Percentiles rank a stretch among this genome's conserved stretches.
These are phyloP conservation scores for Hymenoscyphus linearis DNA, from an alignment of 2,329 filamentous ascomycete genomes.

Conservation along the genomic window DNA sequence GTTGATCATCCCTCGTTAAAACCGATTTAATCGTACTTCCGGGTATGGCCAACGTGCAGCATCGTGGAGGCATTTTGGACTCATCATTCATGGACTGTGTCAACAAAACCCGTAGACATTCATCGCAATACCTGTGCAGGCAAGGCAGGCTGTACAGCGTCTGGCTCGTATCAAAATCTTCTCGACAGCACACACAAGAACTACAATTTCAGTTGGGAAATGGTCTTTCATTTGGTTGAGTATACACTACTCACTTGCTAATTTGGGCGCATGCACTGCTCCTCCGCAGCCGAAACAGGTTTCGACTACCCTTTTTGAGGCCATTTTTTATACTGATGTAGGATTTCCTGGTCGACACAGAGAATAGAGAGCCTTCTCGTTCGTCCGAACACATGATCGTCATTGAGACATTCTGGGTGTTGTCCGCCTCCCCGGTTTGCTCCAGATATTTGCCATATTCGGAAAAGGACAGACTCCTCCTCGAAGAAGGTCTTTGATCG, in stretches of 20 bases:
- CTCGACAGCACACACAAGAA: conserved; percentile 52
- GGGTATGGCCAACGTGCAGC: conserved; percentile 52
- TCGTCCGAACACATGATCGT: not conserved
- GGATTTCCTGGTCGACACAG: conserved; percentile 26
- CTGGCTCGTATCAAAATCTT: conserved; percentile 42
- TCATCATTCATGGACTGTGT: conserved; percentile 51
- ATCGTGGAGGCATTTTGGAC: conserved; percentile 56
- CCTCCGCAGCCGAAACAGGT: conserved; percentile 19
- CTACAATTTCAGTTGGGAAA: conserved; percentile 33
- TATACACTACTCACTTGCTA: conserved; percentile 23
- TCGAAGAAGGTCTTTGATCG: conserved; percentile 16
- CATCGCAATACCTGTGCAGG: conserved; percentile 52
- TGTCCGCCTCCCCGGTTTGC: conserved; percentile 19
- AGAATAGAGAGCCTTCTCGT: conserved; percentile 23
- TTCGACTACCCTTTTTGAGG: conserved; percentile 16
- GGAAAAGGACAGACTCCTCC: conserved; percentile 27
- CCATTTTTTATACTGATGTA: conserved; percentile 26
- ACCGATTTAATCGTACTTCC: conserved; percentile 43
- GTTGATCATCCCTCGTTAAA: conserved; percentile 47
- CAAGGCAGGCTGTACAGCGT: conserved; percentile 49
- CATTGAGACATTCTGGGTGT: conserved; percentile 6
- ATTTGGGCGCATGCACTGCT: conserved; percentile 13
- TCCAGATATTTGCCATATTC: conserved; percentile 30
- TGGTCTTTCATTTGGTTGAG: not conserved
- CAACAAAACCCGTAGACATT: conserved; percentile 49